phyloP scores from a whole-genome alignment of 2,329 filamentous ascomycete genomes.

The Apiospora koreana region DNA sequence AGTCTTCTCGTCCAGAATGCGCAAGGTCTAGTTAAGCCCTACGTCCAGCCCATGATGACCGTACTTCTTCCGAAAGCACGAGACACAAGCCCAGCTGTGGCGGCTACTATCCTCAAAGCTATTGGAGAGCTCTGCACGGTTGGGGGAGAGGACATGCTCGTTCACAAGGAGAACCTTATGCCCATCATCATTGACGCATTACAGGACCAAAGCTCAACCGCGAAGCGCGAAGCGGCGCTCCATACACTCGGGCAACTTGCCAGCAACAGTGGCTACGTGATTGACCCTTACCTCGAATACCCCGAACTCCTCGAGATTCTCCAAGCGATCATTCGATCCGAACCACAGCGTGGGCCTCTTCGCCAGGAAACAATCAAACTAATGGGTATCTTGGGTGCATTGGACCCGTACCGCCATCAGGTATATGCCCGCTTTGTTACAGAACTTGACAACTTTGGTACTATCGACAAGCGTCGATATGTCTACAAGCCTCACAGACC shows the following conservation, averaged over 20 bases:
- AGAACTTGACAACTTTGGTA: neutral
- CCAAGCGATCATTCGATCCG: slow-evolving; percentile 91
- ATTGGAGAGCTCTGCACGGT: slow-evolving; percentile 94
- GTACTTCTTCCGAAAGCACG: slow-evolving; percentile 91
- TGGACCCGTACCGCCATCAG: slow-evolving; percentile 96
- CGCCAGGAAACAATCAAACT: slow-evolving; percentile 95
- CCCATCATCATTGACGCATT: slow-evolving; percentile 90
- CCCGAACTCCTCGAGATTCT: slow-evolving; percentile 90
- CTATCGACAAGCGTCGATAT: slow-evolving; percentile 6
- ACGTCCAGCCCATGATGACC: slow-evolving; percentile 94
- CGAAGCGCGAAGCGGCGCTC: slow-evolving; percentile 88
- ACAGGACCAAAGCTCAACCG: slow-evolving; percentile 88
- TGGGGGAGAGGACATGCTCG: slow-evolving; percentile 89
- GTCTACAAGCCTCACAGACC: neutral
- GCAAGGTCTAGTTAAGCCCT: slow-evolving; percentile 89
- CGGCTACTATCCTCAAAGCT: slow-evolving; percentile 91
- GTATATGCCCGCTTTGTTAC: slow-evolving; percentile 33
- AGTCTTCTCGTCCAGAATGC: slow-evolving; percentile 92
- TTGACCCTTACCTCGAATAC: slow-evolving; percentile 92
- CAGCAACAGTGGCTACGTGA: slow-evolving; percentile 96
- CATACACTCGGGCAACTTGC: slow-evolving; percentile 89
- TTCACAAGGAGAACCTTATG: slow-evolving; percentile 91
- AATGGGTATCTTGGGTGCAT: slow-evolving; percentile 89
- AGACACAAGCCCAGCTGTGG: slow-evolving; percentile 83
- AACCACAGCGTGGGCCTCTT: slow-evolving; percentile 78